Conservation (phyloP, 148 eudicot genomes). For the Vaccinium darrowii region DNA sequence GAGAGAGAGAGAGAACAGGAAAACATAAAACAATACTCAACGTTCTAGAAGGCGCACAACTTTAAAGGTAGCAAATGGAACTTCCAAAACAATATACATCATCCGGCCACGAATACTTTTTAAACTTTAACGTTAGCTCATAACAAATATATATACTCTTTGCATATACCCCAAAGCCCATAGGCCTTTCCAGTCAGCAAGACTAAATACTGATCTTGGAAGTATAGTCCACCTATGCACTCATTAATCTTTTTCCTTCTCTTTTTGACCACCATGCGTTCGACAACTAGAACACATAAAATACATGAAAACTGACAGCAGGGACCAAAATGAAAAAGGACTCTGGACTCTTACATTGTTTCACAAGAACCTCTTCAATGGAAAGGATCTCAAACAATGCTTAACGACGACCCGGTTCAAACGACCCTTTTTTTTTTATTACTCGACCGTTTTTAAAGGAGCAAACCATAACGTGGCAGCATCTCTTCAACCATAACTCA, state of each 20-base stretch:
- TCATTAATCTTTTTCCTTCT: background rate
- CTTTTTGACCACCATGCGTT: background rate
- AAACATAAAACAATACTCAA: background rate
- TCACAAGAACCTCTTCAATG: background rate
- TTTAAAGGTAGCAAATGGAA: background rate
- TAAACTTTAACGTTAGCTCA: background rate
- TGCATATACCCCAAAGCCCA: background rate
- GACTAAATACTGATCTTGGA: background rate
- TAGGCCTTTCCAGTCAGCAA: constrained; percentile 14
- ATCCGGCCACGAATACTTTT: background rate
- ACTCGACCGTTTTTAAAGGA: background rate
- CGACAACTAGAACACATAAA: background rate
- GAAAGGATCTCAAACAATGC: constrained; percentile 14
- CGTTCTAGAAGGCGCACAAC: background rate
- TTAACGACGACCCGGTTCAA: background rate
- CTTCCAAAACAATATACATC: background rate
- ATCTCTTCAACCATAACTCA: constrained; percentile 14
- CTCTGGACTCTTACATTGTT: constrained; percentile 9
- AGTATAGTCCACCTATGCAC: background rate
- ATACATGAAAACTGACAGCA: background rate
- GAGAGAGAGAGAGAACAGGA: background rate
- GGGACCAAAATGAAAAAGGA: constrained; percentile 2
- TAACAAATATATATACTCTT: background rate
- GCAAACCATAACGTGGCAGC: background rate
- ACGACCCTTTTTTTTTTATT: background rate